Conservation (phyloP, 73 alveolate species). For the Tetrahymena thermophila region DNA sequence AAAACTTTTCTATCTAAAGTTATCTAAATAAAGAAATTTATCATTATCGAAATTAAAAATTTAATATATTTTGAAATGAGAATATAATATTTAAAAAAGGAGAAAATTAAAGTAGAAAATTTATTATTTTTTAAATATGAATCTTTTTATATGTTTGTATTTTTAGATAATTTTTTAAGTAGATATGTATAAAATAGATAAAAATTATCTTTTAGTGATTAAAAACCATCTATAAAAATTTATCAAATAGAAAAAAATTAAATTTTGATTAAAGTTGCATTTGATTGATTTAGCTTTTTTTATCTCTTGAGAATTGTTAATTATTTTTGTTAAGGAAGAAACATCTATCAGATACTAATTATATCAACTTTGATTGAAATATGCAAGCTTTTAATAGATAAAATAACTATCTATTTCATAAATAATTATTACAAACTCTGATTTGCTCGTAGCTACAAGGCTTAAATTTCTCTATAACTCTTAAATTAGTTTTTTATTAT, state of each 20-base stretch:
- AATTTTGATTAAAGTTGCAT: not conserved
- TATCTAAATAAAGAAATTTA: not conserved
- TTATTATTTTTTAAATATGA: too few relatives aligned
- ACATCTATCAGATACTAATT: not conserved
- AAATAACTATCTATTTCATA: not conserved
- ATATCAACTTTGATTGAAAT: not conserved
- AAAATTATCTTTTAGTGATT: not conserved
- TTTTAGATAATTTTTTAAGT: not conserved
- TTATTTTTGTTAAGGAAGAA: not conserved
- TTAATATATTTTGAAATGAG: too few relatives aligned
- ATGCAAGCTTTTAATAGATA: not conserved
- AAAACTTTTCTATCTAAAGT: not conserved
- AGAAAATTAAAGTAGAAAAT: too few relatives aligned
- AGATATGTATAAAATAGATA: not conserved
- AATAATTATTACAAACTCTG: not conserved
- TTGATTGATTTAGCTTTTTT: not conserved
- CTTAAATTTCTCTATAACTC: not conserved
- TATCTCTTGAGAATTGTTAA: not conserved
- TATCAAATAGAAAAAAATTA: not conserved
- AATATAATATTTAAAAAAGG: too few relatives aligned
- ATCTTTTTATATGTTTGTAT: too few relatives aligned
- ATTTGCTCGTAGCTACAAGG: not conserved
- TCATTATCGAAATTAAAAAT: too few relatives aligned
- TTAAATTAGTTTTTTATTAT: not conserved
- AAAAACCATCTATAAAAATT: not conserved